Conservation (phyloP, 495 filamentous ascomycete species). For the Podospora pseudocomata region DNA sequence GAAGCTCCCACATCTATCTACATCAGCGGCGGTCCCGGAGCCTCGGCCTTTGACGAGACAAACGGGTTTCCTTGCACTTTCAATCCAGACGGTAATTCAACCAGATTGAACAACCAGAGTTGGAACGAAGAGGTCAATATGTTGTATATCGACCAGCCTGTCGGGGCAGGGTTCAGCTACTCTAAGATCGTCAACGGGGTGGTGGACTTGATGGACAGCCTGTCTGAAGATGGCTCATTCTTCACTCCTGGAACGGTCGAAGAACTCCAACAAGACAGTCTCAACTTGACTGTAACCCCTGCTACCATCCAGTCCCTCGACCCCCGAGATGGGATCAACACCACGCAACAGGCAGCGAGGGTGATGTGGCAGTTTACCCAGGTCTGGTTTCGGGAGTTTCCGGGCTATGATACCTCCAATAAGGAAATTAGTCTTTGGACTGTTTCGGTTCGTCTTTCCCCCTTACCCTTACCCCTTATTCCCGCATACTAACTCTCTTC, state of each 20-base stretch:
- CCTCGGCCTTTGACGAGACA: constrained; percentile 28
- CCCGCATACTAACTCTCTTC: too few relatives aligned
- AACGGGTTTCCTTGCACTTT: constrained; percentile 15
- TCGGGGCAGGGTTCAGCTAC: constrained; percentile 37
- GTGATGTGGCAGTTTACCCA: constrained; percentile 66
- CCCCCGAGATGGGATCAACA: constrained; percentile 53
- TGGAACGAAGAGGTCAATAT: constrained; percentile 66
- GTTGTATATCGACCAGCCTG: constrained; percentile 42
- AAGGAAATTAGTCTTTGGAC: constrained; percentile 30
- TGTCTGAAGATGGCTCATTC: not conserved
- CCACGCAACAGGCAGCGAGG: constrained; percentile 57
- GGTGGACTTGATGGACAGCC: not conserved
- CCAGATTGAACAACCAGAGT: constrained; percentile 39
- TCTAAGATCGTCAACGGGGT: constrained; percentile 2
- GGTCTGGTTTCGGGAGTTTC: constrained; percentile 61
- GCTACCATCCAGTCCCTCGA: constrained; percentile 57
- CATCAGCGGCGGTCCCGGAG: constrained; percentile 46
- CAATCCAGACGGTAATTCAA: constrained; percentile 6
- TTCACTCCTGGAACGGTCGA: not conserved
- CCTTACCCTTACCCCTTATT: constrained; percentile 45
- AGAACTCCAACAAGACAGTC: not conserved
- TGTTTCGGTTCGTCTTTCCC: constrained; percentile 53
- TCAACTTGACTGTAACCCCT: not conserved
- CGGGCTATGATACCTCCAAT: constrained; percentile 16
- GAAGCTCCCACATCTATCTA: constrained; percentile 41